These are phyloP conservation scores for Lactarius psammicola DNA, from an alignment of 768 basidiomycete genomes.

Conservation along the genomic window DNA sequence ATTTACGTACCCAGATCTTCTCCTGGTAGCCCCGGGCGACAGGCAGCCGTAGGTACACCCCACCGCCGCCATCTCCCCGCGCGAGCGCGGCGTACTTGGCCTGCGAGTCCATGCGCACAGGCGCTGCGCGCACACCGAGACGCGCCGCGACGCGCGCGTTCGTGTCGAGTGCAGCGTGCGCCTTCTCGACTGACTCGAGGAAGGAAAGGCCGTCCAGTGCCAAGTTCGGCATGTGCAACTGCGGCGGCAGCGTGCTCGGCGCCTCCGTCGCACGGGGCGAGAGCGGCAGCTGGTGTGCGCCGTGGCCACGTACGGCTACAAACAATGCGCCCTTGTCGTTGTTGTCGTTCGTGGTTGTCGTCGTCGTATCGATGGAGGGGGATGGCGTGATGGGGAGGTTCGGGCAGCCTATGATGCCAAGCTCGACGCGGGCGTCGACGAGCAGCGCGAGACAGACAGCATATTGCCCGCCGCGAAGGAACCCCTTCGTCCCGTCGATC, in stretches of 20 bases:
- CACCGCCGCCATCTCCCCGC: conserved; percentile 69
- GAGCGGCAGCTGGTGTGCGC: conserved; percentile 70
- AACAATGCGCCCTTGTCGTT: conserved; percentile 69
- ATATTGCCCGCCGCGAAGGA: conserved; percentile 60
- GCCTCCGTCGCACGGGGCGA: conserved; percentile 45
- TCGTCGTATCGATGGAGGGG: conserved; percentile 39
- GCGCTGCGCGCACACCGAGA: conserved; percentile 61
- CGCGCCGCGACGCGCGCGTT: conserved; percentile 68
- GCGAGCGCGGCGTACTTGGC: conserved; percentile 90
- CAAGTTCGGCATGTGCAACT: conserved; percentile 54
- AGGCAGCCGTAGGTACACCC: conserved; percentile 78
- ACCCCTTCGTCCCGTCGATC: conserved; percentile 62
- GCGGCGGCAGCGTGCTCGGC: conserved; percentile 34
- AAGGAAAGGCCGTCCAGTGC: conserved; percentile 54
- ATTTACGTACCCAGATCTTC: conserved; percentile 84
- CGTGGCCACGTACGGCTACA: conserved; percentile 82
- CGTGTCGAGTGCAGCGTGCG: conserved; percentile 87
- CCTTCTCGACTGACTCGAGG: conserved; percentile 90
- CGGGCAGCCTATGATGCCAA: conserved; percentile 75
- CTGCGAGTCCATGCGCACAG: conserved; percentile 91
- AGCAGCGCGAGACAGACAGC: conserved; percentile 60
- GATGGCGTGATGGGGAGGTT: conserved; percentile 73
- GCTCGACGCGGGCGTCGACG: conserved; percentile 48
- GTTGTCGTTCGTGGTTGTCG: neutral
- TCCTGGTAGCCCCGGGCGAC: conserved; percentile 77